Base-by-base conservation (phyloP, 257 asterid species). In the Solanum chmielewskii region DNA sequence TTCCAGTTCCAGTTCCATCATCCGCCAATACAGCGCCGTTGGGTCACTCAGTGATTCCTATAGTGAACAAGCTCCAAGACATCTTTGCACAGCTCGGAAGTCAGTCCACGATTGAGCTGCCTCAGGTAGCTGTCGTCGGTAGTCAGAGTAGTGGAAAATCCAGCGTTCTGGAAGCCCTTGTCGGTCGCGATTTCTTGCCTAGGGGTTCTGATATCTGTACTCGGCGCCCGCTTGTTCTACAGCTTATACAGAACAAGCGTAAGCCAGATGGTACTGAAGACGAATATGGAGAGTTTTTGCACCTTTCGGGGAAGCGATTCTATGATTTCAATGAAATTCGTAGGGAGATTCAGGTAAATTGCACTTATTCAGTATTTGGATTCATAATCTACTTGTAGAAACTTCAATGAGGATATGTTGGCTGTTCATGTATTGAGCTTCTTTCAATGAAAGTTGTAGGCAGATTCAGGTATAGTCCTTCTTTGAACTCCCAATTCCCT, bases 111-210 rank as follows among this genome's bases (percentile, higher is more conserved):
- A 92, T 97, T 90, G 98, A 97, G 91, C 87, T 97, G 88, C 99
- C 99, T 52, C 98, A 97, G 93, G 99, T 97, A 91, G 98, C 96
- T 70, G 99, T 97, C 39, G 96, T 97, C 14, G 99, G 99, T 7
- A 95, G 99, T 88, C 99, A 97, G 92, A 97, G 99, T 92, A 97
- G 99, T 81, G 99, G 99, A 6, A 97, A 97, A 92, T 97, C 99
- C 6, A 97, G 99, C 69, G 99, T 97, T 70, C 89, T 97, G 92
- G 99, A 97, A 93, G 95, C 99, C 86, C 93, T 97, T 21, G 99
- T 97, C 10, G 99, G 99, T 16, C 98, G 99, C 11, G 99, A 97
- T 90, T 97, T 97, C 90, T 91, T 97, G 89, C 99, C 99, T 1
- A 96, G 99, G 62, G 98, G 98, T 25, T 91, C 83, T 64, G 98